These are phyloP conservation scores for Raffaelea deltoideospora DNA, from an alignment of 2,329 filamentous ascomycete species.

Conservation along the genomic window DNA sequence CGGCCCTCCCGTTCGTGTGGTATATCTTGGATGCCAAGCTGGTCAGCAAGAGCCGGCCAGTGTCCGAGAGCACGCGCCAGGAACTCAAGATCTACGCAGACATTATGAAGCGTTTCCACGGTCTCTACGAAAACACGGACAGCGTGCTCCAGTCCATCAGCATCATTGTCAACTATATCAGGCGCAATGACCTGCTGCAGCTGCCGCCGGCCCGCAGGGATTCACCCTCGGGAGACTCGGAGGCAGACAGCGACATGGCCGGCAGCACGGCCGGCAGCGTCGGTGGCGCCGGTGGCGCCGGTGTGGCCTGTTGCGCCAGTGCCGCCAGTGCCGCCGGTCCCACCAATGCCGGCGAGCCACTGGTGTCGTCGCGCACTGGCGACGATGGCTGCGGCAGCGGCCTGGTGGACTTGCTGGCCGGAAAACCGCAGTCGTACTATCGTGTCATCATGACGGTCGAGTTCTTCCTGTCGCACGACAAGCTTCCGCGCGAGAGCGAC, in stretches of 20 bases:
- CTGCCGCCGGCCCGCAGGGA: background rate
- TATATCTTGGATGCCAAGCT: background rate
- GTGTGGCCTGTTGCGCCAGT: too few species aligned
- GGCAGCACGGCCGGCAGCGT: too few species aligned
- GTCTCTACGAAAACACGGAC: background rate
- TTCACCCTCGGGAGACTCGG: too few species aligned
- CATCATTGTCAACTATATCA: background rate
- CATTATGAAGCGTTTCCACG: background rate
- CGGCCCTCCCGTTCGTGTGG: conserved; percentile 1
- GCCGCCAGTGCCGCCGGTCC: too few species aligned
- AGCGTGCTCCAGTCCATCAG: background rate
- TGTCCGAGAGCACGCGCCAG: background rate
- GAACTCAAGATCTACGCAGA: background rate
- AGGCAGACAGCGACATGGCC: too few species aligned
- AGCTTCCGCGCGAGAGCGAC: background rate
- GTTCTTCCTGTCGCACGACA: background rate
- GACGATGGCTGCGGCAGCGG: background rate
- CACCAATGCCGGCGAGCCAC: too few species aligned
- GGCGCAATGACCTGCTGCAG: background rate
- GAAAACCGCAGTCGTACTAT: background rate
- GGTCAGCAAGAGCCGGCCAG: background rate
- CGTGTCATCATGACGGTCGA: background rate
- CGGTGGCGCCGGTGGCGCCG: too few species aligned
- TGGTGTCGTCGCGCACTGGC: too few species aligned
- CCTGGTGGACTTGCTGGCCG: background rate